Percentiles rank a stretch among this genome's conserved stretches.
Evolutionary conservation across 2,329 filamentous ascomycete genomes (phyloP).

Genomic region (Nemania sp.): DNA sequence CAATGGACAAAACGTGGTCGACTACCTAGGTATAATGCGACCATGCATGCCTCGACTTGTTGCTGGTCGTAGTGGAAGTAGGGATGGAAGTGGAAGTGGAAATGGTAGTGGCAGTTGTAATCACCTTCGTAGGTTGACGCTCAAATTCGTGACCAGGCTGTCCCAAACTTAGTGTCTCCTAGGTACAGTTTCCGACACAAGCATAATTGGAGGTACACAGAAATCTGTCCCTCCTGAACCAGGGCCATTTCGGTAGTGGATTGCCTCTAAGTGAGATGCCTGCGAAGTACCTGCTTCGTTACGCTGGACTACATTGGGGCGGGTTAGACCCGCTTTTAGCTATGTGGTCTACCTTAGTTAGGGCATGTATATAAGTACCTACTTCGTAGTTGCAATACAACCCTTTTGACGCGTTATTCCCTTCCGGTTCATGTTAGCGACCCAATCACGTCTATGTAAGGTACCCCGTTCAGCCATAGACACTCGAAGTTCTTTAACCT

Average conservation of each 20-base stretch:
- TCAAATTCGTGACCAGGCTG: constrained; percentile 30
- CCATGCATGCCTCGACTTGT: constrained; percentile 33
- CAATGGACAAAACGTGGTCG: constrained; percentile 31
- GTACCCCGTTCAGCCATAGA: no score
- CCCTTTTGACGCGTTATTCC: no score
- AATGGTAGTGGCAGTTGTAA: constrained; percentile 8
- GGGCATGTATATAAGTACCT: no score
- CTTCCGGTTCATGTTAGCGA: not conserved
- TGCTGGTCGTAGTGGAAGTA: constrained; percentile 1
- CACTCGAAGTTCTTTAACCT: no score
- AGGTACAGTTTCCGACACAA: not conserved
- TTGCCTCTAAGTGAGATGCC: no score
- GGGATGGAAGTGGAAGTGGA: constrained; percentile 1
- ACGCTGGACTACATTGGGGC: no score
- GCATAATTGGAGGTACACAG: constrained; percentile 17
- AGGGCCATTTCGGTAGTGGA: not conserved
- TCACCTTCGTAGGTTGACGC: constrained; percentile 12
- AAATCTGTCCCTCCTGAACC: constrained; percentile 41
- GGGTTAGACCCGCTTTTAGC: no score
- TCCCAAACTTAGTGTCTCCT: constrained; percentile 11
- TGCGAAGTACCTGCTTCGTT: no score
- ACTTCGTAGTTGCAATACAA: not conserved
- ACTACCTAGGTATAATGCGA: constrained; percentile 31
- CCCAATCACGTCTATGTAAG: not conserved
- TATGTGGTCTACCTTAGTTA: no score